Percentiles rank a stretch among this genome's conserved stretches.
These are phyloP conservation scores for Corchorus olitorius DNA, from an alignment of 345 rosid genomes.

Conservation along the genomic window DNA sequence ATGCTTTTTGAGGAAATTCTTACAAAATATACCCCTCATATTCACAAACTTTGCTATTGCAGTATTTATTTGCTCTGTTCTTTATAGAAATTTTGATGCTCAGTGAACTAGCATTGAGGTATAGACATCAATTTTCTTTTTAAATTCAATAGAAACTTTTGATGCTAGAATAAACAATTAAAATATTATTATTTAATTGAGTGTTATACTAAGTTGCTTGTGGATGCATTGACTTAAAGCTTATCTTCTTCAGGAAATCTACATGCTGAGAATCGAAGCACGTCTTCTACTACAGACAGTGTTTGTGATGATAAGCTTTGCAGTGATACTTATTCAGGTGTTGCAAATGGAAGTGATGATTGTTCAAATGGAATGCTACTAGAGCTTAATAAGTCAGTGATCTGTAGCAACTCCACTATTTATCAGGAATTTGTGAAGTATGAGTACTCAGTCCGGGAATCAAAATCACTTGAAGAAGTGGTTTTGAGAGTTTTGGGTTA, in stretches of 20 bases:
- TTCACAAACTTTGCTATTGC: neutral
- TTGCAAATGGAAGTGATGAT: conserved; percentile 22
- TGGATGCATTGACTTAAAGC: conserved; percentile 9
- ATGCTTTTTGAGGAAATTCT: no score
- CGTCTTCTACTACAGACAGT: neutral
- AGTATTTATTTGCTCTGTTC: neutral
- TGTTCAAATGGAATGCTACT: conserved; percentile 35
- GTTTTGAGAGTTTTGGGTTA: conserved; percentile 47
- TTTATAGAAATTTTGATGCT: neutral
- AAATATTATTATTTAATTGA: neutral
- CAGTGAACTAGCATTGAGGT: neutral
- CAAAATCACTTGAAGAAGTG: conserved; percentile 47
- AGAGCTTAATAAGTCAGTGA: conserved; percentile 37
- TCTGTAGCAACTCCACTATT: conserved; percentile 33
- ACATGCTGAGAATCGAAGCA: conserved; percentile 21
- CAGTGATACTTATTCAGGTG: conserved; percentile 15
- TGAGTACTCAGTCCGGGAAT: conserved; percentile 40
- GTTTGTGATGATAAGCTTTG: conserved; percentile 24
- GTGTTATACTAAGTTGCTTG: neutral
- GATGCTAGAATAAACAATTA: neutral
- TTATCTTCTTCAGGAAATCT: conserved; percentile 36
- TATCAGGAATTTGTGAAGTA: conserved; percentile 36
- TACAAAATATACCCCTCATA: neutral
- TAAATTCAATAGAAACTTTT: neutral
- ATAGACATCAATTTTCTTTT: neutral